These are phyloP conservation scores for Russula compacta DNA, from an alignment of 768 basidiomycete genomes.

Conservation along the genomic window DNA sequence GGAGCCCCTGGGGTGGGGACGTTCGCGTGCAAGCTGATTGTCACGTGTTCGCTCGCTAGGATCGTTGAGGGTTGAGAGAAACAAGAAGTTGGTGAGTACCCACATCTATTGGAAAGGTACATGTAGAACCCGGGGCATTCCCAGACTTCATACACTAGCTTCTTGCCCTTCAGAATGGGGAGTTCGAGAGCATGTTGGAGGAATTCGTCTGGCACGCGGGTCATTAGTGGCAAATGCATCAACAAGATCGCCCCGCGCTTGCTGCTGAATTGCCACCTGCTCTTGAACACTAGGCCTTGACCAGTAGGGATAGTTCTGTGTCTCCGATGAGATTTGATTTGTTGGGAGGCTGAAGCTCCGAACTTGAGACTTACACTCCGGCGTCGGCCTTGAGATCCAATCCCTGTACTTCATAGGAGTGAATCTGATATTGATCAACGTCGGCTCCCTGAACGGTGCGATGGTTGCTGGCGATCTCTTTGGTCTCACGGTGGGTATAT, in stretches of 20 bases:
- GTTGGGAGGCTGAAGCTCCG: background rate
- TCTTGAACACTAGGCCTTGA: background rate
- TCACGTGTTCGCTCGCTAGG: slow-evolving; percentile 1
- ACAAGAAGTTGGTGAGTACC: background rate
- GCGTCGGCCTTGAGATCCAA: background rate
- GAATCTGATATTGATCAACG: background rate
- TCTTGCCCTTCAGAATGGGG: background rate
- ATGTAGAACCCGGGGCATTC: slow-evolving; percentile 7
- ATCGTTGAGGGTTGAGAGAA: background rate
- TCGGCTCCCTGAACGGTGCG: background rate
- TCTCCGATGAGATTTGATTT: background rate
- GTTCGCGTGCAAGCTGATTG: background rate
- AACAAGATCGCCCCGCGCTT: slow-evolving; percentile 11
- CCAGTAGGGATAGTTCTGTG: background rate
- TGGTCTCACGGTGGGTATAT: background rate
- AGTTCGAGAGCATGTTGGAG: background rate
- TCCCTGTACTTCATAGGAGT: slow-evolving; percentile 4
- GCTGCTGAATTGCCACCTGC: slow-evolving; percentile 1
- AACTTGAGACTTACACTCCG: background rate
- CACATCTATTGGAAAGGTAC: slow-evolving; percentile 8
- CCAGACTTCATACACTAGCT: background rate
- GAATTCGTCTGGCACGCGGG: background rate
- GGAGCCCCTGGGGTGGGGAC: background rate
- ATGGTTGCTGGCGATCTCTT: background rate
- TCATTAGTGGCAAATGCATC: background rate